Percentiles rank a stretch among this genome's conserved stretches.
Evolutionary conservation across 306 rosid species (phyloP).

Genomic region (Inga laurina): DNA sequence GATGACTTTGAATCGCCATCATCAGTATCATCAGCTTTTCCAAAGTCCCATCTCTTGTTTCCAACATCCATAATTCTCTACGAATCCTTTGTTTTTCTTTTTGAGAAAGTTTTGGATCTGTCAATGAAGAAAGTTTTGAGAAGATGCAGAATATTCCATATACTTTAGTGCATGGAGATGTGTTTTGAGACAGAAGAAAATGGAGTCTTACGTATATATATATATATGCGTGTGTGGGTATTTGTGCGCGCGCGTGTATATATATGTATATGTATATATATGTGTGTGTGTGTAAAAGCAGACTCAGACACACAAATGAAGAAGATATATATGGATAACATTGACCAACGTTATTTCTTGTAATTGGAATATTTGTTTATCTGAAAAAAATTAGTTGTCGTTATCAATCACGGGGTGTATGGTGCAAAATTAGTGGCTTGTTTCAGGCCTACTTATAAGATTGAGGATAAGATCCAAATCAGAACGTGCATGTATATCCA

Average conservation of each 20-base stretch:
- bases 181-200: neutral
- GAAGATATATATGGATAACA: constrained; percentile 47
- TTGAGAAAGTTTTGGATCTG: neutral
- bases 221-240: neutral
- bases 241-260: neutral
- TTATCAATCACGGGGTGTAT: constrained; percentile 43
- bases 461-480: constrained; percentile 65
- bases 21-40: constrained; percentile 30
- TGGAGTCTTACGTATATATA: neutral
- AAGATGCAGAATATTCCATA: neutral
- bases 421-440: constrained; percentile 51
- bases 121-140: neutral
- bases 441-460: constrained; percentile 34
- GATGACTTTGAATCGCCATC: constrained; percentile 38
- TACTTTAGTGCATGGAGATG: neutral
- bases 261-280: neutral
- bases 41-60: constrained; percentile 30
- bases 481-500: constrained; percentile 51
- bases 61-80: constrained; percentile 24
- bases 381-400: constrained; percentile 38
- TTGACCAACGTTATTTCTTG: constrained; percentile 14
- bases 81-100: constrained; percentile 27
- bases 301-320: neutral
- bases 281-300: neutral
- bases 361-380: constrained; percentile 21